Evolutionary conservation across 495 filamentous ascomycete genomes (phyloP).

Genomic region (Chaetomium cochliodes): DNA sequence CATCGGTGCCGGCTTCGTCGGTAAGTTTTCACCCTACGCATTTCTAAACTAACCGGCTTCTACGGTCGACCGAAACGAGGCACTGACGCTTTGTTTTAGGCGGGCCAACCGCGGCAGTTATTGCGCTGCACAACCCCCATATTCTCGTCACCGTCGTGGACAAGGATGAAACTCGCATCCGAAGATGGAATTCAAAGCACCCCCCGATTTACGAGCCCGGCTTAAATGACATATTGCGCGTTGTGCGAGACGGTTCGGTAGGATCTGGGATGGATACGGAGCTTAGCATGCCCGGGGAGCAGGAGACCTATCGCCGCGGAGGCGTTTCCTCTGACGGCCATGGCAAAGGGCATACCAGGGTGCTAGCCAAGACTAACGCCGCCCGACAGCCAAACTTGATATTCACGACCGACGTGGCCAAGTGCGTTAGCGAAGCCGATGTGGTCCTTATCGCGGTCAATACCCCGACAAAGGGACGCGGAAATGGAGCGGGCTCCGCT

Average conservation of each 20-base stretch:
- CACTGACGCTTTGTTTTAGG: background rate
- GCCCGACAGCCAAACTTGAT: constrained; percentile 5
- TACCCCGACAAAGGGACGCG: constrained; percentile 3
- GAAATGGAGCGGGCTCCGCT: background rate
- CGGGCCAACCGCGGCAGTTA: constrained; percentile 6
- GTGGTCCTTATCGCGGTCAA: constrained; percentile 7
- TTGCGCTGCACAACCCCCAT: constrained; percentile 8
- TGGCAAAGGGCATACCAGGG: too few species aligned
- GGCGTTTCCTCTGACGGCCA: background rate
- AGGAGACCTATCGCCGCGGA: background rate
- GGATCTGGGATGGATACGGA: background rate
- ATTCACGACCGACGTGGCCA: background rate
- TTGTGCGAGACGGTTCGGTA: constrained; percentile 1
- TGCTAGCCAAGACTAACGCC: too few species aligned
- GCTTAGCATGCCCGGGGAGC: background rate
- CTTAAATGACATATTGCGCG: background rate
- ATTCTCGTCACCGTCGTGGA: constrained; percentile 7
- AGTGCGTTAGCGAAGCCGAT: background rate
- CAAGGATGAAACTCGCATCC: constrained; percentile 1
- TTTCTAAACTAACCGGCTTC: too few species aligned
- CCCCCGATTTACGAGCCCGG: constrained; percentile 9
- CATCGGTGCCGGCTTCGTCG: constrained; percentile 7
- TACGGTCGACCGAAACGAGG: too few species aligned
- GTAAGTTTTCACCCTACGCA: background rate
- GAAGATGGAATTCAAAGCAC: constrained; percentile 4